Conservation (phyloP, 2,329 filamentous ascomycete genomes). For the Calonectria crousiana region DNA sequence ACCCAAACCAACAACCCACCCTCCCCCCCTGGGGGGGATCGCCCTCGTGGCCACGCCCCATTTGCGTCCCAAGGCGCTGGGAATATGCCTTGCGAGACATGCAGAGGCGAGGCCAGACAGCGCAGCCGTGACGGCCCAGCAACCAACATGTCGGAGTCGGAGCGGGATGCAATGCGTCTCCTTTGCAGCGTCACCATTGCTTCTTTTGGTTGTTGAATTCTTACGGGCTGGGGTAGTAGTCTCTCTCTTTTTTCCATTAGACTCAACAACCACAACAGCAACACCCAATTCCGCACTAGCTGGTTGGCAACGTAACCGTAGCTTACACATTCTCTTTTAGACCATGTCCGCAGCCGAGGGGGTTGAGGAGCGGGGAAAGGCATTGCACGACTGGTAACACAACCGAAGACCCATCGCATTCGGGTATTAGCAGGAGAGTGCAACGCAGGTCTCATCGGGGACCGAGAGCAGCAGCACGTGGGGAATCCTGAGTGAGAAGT, state of each 20-base stretch:
- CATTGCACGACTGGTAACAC: neutral
- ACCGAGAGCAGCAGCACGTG: neutral
- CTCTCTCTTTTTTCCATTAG: neutral
- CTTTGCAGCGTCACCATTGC: neutral
- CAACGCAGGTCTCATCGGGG: neutral
- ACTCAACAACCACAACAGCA: neutral
- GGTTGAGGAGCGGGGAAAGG: neutral
- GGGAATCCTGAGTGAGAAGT: neutral
- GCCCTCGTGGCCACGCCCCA: conserved; percentile 2
- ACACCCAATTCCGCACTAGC: neutral
- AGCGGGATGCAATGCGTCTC: neutral
- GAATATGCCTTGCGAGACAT: neutral
- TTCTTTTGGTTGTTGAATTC: neutral
- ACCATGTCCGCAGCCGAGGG: neutral
- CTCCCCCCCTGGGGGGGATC: neutral
- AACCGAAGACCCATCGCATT: neutral
- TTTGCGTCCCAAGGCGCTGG: conserved; percentile 6
- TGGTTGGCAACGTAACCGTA: neutral
- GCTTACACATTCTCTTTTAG: neutral
- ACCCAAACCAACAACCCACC: neutral
- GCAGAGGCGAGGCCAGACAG: conserved; percentile 11
- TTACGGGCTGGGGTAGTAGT: neutral
- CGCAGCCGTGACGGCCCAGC: neutral
- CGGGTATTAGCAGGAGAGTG: neutral
- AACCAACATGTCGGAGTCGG: conserved; percentile 1